Evolutionary conservation across 2,329 filamentous ascomycete species (phyloP), one percentile per base, ranked within the genome.

Genomic region (Dactylellina sp.): DNA sequence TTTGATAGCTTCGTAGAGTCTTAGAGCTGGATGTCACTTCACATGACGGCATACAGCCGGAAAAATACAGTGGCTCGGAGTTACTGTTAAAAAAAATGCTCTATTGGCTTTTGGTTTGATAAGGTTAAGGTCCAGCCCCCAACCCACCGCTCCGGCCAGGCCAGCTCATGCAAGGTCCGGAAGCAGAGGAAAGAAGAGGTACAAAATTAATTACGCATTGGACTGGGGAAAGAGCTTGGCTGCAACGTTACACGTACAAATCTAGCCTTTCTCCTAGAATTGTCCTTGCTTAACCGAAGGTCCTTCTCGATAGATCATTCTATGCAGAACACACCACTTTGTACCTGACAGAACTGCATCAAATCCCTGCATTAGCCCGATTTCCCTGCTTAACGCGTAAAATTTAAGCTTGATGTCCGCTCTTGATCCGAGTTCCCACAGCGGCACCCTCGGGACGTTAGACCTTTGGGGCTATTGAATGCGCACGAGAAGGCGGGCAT

Each of bases 201-300:
- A 42, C 11, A 32, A 53, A 53, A 39, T 39, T 42, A 52, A 44
- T 53, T 37, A 44, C 24, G 50, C 50, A 65, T 49, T 7, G 40
- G 16, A 14, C 32, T 40, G 12, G 32, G n/a, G n/a, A 16, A n/a
- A 7, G 16, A 35, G 20, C 28, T 50, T 52, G 18, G 52, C 44
- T 63, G 42, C 66, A 71, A 63, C 57, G 66, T 71, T 71, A 71
- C 66, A 71, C 66, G 59, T 47, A 44, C 50, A 12, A 20, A 28
- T 53, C 28, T 37, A 28, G 7, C 24, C 28, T 37, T 49, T 32
- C 25, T 12, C 25, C 46, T 40, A 42, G 37, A 50, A 39, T 35
- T 39, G 63, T 52, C 61, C 52, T 57, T 50, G 52, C 59, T 40
- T 59, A 50, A 42, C 47, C 50, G 37, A 18, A 62, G 25, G 42